A percentile compares a stretch with the other conserved stretches of the same genome.
phyloP scores from a whole-genome alignment of 2,329 filamentous ascomycete species.

The Cladophialophora bantiana region DNA sequence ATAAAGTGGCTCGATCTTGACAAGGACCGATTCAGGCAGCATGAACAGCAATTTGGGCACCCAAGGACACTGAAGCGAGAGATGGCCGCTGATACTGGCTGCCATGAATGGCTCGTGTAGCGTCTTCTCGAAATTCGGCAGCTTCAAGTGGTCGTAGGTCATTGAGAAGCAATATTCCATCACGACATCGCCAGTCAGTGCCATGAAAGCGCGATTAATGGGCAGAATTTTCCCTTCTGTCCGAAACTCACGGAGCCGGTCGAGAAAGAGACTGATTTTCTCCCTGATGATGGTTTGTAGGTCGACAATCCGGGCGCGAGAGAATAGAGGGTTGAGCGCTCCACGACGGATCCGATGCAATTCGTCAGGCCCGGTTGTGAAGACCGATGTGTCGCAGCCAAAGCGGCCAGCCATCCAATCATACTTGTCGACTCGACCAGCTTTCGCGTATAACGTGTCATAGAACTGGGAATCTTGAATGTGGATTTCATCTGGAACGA shows the following conservation, averaged over 20 bases:
- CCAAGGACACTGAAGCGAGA: slow-evolving; percentile 39
- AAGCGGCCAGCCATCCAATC: slow-evolving; percentile 43
- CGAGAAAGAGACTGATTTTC: slow-evolving; percentile 39
- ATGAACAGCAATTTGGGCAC: slow-evolving; percentile 30
- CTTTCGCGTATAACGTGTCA: too few species aligned
- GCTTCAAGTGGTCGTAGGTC: slow-evolving; percentile 41
- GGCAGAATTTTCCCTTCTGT: slow-evolving; percentile 20
- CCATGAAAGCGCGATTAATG: slow-evolving; percentile 37
- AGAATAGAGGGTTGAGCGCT: slow-evolving; percentile 48
- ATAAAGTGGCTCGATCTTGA: slow-evolving; percentile 33
- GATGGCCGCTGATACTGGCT: slow-evolving; percentile 36
- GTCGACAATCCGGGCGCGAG: slow-evolving; percentile 42
- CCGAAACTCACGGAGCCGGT: slow-evolving; percentile 38
- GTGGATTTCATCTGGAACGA: too few species aligned
- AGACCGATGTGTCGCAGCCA: slow-evolving; percentile 43
- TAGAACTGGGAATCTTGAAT: too few species aligned
- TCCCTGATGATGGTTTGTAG: slow-evolving; percentile 41
- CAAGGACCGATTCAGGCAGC: slow-evolving; percentile 25
- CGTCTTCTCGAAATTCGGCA: slow-evolving; percentile 31
- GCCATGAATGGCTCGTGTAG: slow-evolving; percentile 41
- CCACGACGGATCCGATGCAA: slow-evolving; percentile 44
- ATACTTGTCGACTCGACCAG: too few species aligned
- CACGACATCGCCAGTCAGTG: slow-evolving; percentile 42
- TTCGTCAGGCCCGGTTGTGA: slow-evolving; percentile 42
- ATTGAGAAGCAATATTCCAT: slow-evolving; percentile 43